Evolutionary conservation across 768 basidiomycete species (phyloP), one percentile per base, ranked within the genome.

Genomic region (Hirschioporus abietinus): DNA sequence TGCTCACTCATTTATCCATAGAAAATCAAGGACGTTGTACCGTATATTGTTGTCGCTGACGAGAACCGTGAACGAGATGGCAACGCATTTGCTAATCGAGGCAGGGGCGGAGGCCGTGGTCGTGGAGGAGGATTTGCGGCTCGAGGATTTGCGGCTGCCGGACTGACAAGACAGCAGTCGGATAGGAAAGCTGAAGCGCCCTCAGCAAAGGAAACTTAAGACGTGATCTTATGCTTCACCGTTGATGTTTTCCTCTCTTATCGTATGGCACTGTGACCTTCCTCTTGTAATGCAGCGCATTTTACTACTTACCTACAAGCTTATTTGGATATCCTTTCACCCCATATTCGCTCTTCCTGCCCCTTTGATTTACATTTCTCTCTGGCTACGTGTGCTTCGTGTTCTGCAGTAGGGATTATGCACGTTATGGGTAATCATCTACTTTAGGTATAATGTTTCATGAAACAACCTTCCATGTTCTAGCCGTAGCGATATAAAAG

Each of bases 61-160:
- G 84, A 82, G n/a, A 90, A 86, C 64, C 80, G 79, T 66, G 82
- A 82, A 42, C 64, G 18, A 24, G 76, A 26, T 75, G 78, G 1
- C 74, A 74, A 70, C 72, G 81, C 68, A 73, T 76, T 67, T 68
- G 71, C 82, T 24, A 71, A 76, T 18, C 79, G 86, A 24, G 81
- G 86, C 18, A 82, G 89, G 1, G 83, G 84, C 1, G 81, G 88
- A 27, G 83, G 85, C 24, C 84, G 83, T 1, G 81, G 83, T 12
- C 79, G 82, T 23, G 72, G 80, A 7, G 78, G 83, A 15, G 86
- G 84, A 1, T 92, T 81, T 71, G 88, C 84, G n/a, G 82, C 85
- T 15, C 80, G 90, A 67, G 86, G 85, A 15, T 83, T 92, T 64
- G 84, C 87, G 4, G 86, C 87, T 9, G 91, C 90, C 18, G 92